Evolutionary conservation across 1,284 basidiomycete species (phyloP).

Genomic region (Ceratobasidium sp.): DNA sequence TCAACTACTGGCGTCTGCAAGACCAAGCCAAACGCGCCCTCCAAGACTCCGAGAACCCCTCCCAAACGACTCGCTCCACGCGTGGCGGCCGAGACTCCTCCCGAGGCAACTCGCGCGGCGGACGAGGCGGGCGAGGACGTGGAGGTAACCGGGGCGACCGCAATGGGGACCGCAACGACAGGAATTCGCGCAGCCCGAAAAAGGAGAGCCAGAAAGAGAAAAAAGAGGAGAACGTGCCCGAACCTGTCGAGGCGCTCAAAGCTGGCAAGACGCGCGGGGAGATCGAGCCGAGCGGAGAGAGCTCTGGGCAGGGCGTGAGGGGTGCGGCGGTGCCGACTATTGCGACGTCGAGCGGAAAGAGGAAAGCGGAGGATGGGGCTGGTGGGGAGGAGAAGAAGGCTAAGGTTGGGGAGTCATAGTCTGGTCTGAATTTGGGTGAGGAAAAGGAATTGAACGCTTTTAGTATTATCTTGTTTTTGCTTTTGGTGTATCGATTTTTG

Average conservation of each 20-base stretch:
- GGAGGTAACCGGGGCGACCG: constrained; percentile 60
- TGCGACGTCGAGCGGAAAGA: constrained; percentile 20
- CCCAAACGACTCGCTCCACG: constrained; percentile 60
- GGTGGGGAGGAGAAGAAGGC: constrained; percentile 37
- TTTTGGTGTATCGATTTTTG: constrained; percentile 1
- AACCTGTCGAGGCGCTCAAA: constrained; percentile 43
- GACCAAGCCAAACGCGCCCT: constrained; percentile 68
- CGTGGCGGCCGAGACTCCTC: constrained; percentile 53
- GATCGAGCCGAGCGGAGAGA: constrained; percentile 42
- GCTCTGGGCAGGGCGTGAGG: constrained; percentile 34
- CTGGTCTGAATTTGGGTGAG: not conserved
- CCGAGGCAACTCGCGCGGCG: constrained; percentile 53
- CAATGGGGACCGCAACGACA: constrained; percentile 51
- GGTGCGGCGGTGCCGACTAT: constrained; percentile 27
- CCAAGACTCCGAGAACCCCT: constrained; percentile 52
- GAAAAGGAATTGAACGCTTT: not conserved
- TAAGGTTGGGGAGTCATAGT: not conserved
- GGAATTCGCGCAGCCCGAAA: constrained; percentile 16
- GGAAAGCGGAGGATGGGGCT: constrained; percentile 60
- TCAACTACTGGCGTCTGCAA: constrained; percentile 79
- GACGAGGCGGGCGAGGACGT: constrained; percentile 62
- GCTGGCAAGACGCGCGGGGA: constrained; percentile 42
- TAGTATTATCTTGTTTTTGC: not conserved
- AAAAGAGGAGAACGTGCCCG: constrained; percentile 27
- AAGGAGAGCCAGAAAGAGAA: constrained; percentile 51